Evolutionary conservation across 305 asterid genomes (phyloP).

Genomic region (Striga hermonthica): DNA sequence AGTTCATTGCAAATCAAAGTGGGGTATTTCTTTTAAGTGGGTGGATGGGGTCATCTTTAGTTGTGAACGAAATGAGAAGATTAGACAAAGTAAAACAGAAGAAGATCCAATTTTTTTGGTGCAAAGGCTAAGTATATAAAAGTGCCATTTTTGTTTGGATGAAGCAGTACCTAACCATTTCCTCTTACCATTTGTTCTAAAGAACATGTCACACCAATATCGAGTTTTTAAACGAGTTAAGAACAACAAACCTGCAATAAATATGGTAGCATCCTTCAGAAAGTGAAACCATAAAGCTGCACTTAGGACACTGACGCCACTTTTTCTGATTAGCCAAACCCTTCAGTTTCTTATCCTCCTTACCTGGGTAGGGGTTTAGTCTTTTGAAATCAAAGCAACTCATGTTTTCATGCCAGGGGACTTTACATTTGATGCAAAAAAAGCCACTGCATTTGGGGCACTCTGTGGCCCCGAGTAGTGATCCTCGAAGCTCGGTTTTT

Average conservation of each 20-base stretch:
- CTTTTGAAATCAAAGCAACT: conserved; percentile 35
- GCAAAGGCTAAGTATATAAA: background rate
- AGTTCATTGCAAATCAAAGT: no score
- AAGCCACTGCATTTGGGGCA: conserved; percentile 47
- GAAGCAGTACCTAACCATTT: background rate
- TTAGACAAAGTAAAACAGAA: background rate
- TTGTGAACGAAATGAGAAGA: conserved; percentile 1
- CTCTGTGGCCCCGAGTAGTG: conserved; percentile 20
- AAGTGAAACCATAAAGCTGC: conserved; percentile 62
- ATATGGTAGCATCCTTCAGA: conserved; percentile 64
- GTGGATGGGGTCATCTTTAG: background rate
- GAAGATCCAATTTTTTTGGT: background rate
- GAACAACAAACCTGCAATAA: conserved; percentile 55
- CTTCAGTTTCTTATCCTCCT: conserved; percentile 47
- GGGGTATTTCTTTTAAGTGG: background rate
- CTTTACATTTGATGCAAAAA: conserved; percentile 57
- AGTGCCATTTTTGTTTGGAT: background rate
- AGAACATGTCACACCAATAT: conserved; percentile 2
- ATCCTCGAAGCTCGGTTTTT: conserved; percentile 32
- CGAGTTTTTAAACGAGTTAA: background rate
- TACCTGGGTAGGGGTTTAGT: conserved; percentile 31
- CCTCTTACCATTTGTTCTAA: background rate
- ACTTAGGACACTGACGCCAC: conserved; percentile 62
- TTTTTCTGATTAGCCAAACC: conserved; percentile 41
- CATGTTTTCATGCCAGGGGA: conserved; percentile 56